Conservation (phyloP, 1,284 basidiomycete species). For the Cryptococcus depauperatus region DNA sequence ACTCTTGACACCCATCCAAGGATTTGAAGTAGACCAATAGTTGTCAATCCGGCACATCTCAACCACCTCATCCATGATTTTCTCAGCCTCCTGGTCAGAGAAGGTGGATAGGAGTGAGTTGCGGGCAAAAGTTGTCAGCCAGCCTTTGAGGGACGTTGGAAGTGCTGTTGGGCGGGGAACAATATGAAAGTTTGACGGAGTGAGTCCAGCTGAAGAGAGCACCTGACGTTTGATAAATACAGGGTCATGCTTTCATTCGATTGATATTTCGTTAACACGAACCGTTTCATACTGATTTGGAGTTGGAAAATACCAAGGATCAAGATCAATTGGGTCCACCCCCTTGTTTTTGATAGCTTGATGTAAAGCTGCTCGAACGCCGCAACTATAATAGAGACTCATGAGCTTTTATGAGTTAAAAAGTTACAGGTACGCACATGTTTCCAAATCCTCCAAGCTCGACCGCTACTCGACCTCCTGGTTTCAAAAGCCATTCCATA, state of each 20-base stretch:
- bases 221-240: slow-evolving; percentile 46
- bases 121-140: slow-evolving; percentile 62
- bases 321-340: slow-evolving; percentile 53
- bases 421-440: slow-evolving; percentile 16
- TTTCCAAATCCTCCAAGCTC: slow-evolving; percentile 65
- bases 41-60: slow-evolving; percentile 55
- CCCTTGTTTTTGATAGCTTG: slow-evolving; percentile 53
- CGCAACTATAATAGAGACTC: slow-evolving; percentile 27
- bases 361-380: slow-evolving; percentile 57
- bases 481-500: slow-evolving; percentile 56
- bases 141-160: slow-evolving; percentile 55
- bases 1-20: slow-evolving; percentile 18
- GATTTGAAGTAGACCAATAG: slow-evolving; percentile 37
- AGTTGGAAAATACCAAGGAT: slow-evolving; percentile 80
- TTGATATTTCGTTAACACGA: slow-evolving; percentile 18
- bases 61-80: slow-evolving; percentile 59
- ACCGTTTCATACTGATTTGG: slow-evolving; percentile 57
- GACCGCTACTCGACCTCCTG: slow-evolving; percentile 60
- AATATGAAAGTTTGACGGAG: slow-evolving; percentile 53
- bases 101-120: slow-evolving; percentile 53
- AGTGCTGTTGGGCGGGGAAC: slow-evolving; percentile 64
- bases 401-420: not conserved
- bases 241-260: no score
- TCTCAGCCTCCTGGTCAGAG: slow-evolving; percentile 51
- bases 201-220: slow-evolving; percentile 53